Evolutionary conservation across 1,284 basidiomycete species (phyloP).

Genomic region (Ceraceosorus bombacis): DNA sequence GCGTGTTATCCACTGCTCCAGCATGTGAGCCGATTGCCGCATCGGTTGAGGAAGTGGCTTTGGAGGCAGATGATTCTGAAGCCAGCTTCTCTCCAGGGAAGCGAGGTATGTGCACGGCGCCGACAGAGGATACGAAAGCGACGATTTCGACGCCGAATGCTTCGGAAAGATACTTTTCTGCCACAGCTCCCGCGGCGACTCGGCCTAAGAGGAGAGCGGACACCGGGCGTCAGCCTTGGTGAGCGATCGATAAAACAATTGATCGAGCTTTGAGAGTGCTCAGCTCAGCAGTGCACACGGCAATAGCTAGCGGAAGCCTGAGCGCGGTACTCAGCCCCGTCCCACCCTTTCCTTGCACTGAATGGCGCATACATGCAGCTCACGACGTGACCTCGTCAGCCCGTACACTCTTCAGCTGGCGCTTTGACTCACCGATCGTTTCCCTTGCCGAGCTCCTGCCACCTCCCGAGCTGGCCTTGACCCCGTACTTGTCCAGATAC

Average conservation of each 20-base stretch:
- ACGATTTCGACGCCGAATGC: conserved; percentile 90
- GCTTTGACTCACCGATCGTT: conserved; percentile 67
- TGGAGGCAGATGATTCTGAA: conserved; percentile 10
- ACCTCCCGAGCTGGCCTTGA: conserved; percentile 94
- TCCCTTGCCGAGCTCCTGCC: conserved; percentile 90
- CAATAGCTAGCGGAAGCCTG: too few species aligned
- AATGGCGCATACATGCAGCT: too few species aligned
- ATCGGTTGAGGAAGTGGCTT: conserved; percentile 1
- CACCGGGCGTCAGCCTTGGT: too few species aligned
- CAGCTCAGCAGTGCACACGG: not conserved
- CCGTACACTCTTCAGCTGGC: not conserved
- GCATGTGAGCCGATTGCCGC: conserved; percentile 5
- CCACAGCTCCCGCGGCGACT: conserved; percentile 95
- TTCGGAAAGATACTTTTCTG: conserved; percentile 85
- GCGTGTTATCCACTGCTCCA: conserved; percentile 28
- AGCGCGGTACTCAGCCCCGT: too few species aligned
- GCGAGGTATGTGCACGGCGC: conserved; percentile 69
- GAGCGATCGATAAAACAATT: not conserved
- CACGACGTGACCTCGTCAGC: not conserved
- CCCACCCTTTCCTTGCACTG: too few species aligned
- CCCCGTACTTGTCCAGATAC: conserved; percentile 92
- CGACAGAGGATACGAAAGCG: conserved; percentile 92
- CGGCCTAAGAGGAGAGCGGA: conserved; percentile 54
- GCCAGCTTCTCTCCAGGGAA: conserved; percentile 41
- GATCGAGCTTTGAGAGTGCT: not conserved